phyloP scores from a whole-genome alignment of 345 rosid species.

The Noccaea caerulescens region DNA sequence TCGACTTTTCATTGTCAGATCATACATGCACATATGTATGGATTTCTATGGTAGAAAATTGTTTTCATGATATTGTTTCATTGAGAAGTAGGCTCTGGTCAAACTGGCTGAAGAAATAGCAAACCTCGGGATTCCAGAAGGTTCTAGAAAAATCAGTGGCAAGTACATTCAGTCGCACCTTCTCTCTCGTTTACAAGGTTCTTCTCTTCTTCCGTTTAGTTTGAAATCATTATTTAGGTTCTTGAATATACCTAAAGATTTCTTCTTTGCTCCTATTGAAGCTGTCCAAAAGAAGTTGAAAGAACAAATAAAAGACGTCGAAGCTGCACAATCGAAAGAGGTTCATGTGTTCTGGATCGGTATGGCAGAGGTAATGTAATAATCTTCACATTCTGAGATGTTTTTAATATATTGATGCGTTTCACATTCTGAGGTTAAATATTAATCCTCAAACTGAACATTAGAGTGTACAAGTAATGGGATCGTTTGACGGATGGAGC shows the following conservation, averaged over 20 bases:
- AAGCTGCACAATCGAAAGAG: conserved; percentile 67
- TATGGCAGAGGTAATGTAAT: conserved; percentile 77
- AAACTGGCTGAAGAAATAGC: conserved; percentile 75
- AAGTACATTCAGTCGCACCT: conserved; percentile 88
- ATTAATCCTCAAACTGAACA: neutral
- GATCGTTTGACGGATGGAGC: conserved; percentile 90
- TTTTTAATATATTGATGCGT: neutral
- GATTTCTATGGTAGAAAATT: neutral
- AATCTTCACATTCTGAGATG: conserved; percentile 11
- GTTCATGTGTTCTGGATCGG: conserved; percentile 77
- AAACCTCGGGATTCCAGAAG: conserved; percentile 61
- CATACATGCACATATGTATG: neutral
- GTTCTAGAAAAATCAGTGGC: conserved; percentile 86
- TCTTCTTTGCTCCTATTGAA: conserved; percentile 26
- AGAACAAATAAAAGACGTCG: conserved; percentile 74
- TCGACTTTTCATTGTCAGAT: neutral
- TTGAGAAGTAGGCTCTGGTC: conserved; percentile 59
- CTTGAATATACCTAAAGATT: neutral
- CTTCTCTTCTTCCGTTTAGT: conserved; percentile 12
- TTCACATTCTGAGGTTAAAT: neutral
- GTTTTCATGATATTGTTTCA: neutral
- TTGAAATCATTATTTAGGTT: neutral
- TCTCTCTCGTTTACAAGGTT: conserved; percentile 72
- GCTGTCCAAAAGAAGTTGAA: conserved; percentile 65
- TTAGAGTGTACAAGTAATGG: conserved; percentile 90